Base-by-base conservation (phyloP, 768 basidiomycete species). In the Amanita pseudoporphyria region DNA sequence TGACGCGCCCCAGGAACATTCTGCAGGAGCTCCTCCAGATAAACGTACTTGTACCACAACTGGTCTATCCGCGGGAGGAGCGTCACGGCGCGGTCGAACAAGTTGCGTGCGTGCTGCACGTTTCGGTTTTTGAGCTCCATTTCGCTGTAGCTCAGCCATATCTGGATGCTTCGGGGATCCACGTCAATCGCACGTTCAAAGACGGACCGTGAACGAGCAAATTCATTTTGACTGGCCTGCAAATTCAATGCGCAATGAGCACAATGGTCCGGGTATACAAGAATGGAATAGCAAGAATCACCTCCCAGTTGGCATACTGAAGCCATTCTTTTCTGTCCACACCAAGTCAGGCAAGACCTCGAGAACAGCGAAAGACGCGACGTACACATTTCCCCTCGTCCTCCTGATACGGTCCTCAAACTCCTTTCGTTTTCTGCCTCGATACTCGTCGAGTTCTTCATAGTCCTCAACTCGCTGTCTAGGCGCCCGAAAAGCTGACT, bases 31-130 rank as follows among this genome's bases (percentile, higher is more conserved):
- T 99, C 96, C 62, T 99, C 96, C 48, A 99, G 80, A 66, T 96
- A 97, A 52, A 99, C 95, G 50, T 97, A 99, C 65, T 97, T 97
- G 78, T 98, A 98, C 96, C 96, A 98, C 6, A 99, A 76, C 61
- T 95, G 87, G 64, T 99, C 94, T 43, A 99, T 83, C 39, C 96
- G 84, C 9, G 96, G 96, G 21, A 99, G 82, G 1, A 98, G 76
- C 5, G 95, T 99, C 54, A 99, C 93, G 2, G 93, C 92, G 56
- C 96, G 82, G 71, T 99, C 96, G 64, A 90, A 98, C 19, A 98
- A 76, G 67, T 99, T 99, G 45, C 96, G 84, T 0, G 96, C 84
- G 57, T 98, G 96, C 60, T 95, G 88, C 47, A 99, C 90, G 60
- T 99, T 98, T 54, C 96, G 88, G 5, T 89, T 87, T 68, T 98